These are phyloP conservation scores for Aspergillus pseudonomiae DNA, from an alignment of 2,329 filamentous ascomycete genomes.

Conservation along the genomic window DNA sequence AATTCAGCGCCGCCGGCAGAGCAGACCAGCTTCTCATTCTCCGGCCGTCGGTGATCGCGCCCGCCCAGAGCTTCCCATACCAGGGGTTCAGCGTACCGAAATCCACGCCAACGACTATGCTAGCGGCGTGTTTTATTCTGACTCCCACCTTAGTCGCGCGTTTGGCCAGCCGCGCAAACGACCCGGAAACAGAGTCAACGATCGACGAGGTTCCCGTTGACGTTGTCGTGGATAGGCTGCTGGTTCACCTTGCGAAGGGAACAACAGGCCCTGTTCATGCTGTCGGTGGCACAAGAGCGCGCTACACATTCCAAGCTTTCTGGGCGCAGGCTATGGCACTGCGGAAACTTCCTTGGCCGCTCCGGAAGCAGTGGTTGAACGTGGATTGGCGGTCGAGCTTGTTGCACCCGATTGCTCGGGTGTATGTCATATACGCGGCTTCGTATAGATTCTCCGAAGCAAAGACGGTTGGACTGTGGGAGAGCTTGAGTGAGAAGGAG, in stretches of 20 bases:
- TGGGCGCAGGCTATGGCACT: neutral
- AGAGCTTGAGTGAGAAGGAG: neutral
- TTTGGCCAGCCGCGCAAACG: neutral
- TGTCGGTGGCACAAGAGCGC: constrained; percentile 1
- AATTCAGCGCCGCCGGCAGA: neutral
- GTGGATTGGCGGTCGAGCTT: constrained; percentile 5
- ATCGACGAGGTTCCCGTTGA: constrained; percentile 15
- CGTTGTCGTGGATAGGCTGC: constrained; percentile 14
- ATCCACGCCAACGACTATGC: constrained; percentile 10
- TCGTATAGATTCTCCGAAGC: constrained; percentile 10
- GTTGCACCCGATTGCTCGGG: constrained; percentile 3
- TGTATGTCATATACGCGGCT: constrained; percentile 7
- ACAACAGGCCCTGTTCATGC: constrained; percentile 11
- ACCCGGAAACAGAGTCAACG: neutral
- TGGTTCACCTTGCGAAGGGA: constrained; percentile 13
- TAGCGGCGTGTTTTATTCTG: constrained; percentile 5
- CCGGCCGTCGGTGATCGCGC: constrained; percentile 17
- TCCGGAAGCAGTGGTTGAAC: neutral
- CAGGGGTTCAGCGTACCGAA: constrained; percentile 10
- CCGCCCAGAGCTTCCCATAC: constrained; percentile 13
- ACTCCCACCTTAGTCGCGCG: neutral
- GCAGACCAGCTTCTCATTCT: constrained; percentile 16
- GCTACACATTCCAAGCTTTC: neutral
- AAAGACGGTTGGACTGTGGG: neutral
- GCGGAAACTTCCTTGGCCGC: constrained; percentile 7